Conservation (phyloP, 768 basidiomycete genomes). For the Pluteus cervinus region DNA sequence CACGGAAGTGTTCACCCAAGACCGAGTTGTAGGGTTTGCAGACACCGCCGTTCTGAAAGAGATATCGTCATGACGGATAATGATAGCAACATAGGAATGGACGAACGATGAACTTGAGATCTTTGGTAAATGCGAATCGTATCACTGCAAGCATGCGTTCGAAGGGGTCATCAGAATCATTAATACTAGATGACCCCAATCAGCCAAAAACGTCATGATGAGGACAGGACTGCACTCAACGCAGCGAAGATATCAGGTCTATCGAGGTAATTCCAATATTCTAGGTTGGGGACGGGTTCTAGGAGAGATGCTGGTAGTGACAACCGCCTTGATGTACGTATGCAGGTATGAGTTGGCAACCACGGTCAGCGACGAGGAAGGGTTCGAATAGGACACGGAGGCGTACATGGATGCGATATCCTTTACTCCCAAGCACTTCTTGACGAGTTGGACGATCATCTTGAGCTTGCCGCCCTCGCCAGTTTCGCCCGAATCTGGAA, state of each 20-base stretch:
- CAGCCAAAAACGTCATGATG: conserved; percentile 1
- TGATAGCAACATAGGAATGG: conserved; percentile 2
- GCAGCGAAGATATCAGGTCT: conserved; percentile 87
- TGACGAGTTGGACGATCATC: conserved; percentile 89
- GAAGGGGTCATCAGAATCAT: conserved; percentile 88
- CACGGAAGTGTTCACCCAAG: conserved; percentile 83
- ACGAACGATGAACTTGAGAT: conserved; percentile 86
- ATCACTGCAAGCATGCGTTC: conserved; percentile 92
- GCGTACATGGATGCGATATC: conserved; percentile 91
- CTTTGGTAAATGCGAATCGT: conserved; percentile 86
- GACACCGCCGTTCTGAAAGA: conserved; percentile 73
- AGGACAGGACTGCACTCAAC: conserved; percentile 41
- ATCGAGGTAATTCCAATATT: conserved; percentile 94
- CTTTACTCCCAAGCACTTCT: conserved; percentile 89
- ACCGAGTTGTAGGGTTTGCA: conserved; percentile 92
- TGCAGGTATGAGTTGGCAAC: conserved; percentile 4
- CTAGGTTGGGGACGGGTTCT: conserved; percentile 92
- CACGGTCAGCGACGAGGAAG: not conserved
- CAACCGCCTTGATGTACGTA: conserved; percentile 55
- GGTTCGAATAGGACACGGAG: no score
- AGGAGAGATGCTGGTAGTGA: conserved; percentile 90
- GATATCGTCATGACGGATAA: conserved; percentile 1
- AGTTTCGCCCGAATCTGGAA: conserved; percentile 62
- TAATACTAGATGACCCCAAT: conserved; percentile 52
- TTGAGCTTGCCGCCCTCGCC: conserved; percentile 91